Evolutionary conservation across 2,329 filamentous ascomycete genomes (phyloP).

Genomic region (Basipetospora chlamydospora): DNA sequence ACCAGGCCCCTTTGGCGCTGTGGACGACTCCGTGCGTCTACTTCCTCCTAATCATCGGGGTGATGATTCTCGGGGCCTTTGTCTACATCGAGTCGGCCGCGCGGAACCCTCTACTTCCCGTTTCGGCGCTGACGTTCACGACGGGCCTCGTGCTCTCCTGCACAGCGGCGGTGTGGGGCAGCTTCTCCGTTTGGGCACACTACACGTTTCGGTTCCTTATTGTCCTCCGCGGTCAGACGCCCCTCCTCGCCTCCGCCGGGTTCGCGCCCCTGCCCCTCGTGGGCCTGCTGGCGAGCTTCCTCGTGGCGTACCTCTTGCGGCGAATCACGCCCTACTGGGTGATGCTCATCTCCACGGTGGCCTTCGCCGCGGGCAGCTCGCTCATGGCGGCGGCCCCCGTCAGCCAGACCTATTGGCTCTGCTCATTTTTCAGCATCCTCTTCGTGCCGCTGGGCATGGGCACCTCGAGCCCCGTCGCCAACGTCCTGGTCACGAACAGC

Average conservation of each 20-base stretch:
- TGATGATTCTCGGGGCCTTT: conserved; percentile 39
- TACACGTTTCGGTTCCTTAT: conserved; percentile 36
- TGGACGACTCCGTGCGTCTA: conserved; percentile 44
- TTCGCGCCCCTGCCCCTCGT: conserved; percentile 27
- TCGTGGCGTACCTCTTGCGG: conserved; percentile 26
- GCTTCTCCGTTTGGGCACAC: conserved; percentile 38
- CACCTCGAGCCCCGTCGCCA: conserved; percentile 50
- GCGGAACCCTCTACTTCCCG: conserved; percentile 40
- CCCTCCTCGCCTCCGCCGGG: conserved; percentile 28
- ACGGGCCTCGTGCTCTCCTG: conserved; percentile 42
- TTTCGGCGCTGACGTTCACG: conserved; percentile 26
- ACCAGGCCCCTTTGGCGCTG: conserved; percentile 44
- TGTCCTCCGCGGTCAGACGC: conserved; percentile 23
- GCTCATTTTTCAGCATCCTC: conserved; percentile 43
- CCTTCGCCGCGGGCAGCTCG: conserved; percentile 27
- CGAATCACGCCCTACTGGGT: conserved; percentile 23
- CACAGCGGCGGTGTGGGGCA: conserved; percentile 37
- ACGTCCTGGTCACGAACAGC: conserved; percentile 41
- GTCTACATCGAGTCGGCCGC: conserved; percentile 38
- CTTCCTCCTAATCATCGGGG: conserved; percentile 39
- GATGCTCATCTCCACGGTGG: conserved; percentile 27
- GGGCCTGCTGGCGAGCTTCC: conserved; percentile 28
- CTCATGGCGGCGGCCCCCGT: conserved; percentile 33
- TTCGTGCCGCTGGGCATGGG: conserved; percentile 51
- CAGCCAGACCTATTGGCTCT: conserved; percentile 47